Base-by-base conservation (phyloP, 1,139 yeast genomes). In the Yamadazyma kanchanaburiensis region DNA sequence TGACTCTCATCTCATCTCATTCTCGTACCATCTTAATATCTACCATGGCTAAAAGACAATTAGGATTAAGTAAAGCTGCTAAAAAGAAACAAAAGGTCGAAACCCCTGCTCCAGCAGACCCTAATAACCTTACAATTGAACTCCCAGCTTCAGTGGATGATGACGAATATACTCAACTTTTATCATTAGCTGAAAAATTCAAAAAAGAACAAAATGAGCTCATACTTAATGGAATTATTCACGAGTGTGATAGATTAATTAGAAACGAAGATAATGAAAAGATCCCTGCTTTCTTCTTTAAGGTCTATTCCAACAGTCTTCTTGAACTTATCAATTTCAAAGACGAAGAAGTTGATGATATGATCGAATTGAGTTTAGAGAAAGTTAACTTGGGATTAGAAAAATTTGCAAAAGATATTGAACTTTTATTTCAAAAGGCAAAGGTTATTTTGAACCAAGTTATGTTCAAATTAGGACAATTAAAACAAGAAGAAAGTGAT, bases 201-300 rank as follows among this genome's bases (percentile, higher is more conserved):
- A 47, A 53, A 27, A 48, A 64, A 26, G 68, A 81, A 3, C 77
- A 74, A 12, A 74, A 72, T 41, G 87, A 73, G 51, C 60, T 71
- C 39, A 74, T 87, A 23, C 60, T 88, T 31, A 84, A 88, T 47
- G 97, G 96, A 17, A 72, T 91, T 4, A 75, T 91, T 13, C 96
- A 91, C 48, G 97, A 91, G 54, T 84, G 96, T 58, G 96, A 89
- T 49, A 62, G 95, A 27, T 53, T 87, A 24, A 64, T 87, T 43
- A 69, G 95, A 45, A 65, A 69, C 45, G 48, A 53, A 33, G 37
- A 43, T 20, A 6, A 27, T 7, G 40, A 41, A 13, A 38, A 46
- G 27, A 52, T 84, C 13, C 75, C 80, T 11, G 78, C 77, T 12
- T 65, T 64, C 27, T 86, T 87, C 55, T 85, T 86, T 50, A 62